These are phyloP conservation scores for Papiliotrema terrestris DNA, from an alignment of 1,284 basidiomycete genomes.

Conservation along the genomic window DNA sequence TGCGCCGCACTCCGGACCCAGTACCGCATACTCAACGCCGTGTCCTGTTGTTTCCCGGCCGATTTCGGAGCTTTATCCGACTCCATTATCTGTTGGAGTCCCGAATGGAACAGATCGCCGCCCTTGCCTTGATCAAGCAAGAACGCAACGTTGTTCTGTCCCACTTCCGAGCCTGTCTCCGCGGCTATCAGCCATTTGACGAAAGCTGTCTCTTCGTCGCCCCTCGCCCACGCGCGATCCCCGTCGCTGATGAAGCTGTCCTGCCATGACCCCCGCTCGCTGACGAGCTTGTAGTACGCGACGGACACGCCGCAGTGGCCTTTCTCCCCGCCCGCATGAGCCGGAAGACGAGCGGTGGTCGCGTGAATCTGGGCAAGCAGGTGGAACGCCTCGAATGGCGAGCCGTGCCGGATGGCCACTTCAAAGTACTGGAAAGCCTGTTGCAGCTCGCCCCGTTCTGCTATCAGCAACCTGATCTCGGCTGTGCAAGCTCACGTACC, in stretches of 20 bases:
- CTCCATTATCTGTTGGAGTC: not conserved
- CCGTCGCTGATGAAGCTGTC: slow-evolving; percentile 79
- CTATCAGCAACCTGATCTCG: not conserved
- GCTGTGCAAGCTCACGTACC: slow-evolving; percentile 52
- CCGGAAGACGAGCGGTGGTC: slow-evolving; percentile 52
- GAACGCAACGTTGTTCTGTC: slow-evolving; percentile 94
- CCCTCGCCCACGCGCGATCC: slow-evolving; percentile 71
- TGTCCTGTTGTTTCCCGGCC: not conserved
- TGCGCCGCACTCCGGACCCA: slow-evolving; percentile 94
- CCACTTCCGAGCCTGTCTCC: slow-evolving; percentile 86
- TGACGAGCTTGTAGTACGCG: slow-evolving; percentile 75
- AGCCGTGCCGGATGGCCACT: slow-evolving; percentile 74
- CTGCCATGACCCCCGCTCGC: slow-evolving; percentile 83
- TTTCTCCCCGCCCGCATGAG: slow-evolving; percentile 29
- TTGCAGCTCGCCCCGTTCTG: slow-evolving; percentile 40
- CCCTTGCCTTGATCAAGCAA: slow-evolving; percentile 67
- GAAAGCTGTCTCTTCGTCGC: slow-evolving; percentile 59
- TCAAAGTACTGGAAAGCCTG: slow-evolving; percentile 72
- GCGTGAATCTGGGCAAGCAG: slow-evolving; percentile 79
- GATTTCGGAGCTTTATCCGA: not conserved
- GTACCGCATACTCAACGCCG: slow-evolving; percentile 69
- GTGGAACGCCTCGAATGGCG: slow-evolving; percentile 88
- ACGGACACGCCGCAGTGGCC: slow-evolving; percentile 76
- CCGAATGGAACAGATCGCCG: not conserved
- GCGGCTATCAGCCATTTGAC: slow-evolving; percentile 93